Conservation (phyloP, 2,329 filamentous ascomycete species). For the Aspergillus quadrilineatus region DNA sequence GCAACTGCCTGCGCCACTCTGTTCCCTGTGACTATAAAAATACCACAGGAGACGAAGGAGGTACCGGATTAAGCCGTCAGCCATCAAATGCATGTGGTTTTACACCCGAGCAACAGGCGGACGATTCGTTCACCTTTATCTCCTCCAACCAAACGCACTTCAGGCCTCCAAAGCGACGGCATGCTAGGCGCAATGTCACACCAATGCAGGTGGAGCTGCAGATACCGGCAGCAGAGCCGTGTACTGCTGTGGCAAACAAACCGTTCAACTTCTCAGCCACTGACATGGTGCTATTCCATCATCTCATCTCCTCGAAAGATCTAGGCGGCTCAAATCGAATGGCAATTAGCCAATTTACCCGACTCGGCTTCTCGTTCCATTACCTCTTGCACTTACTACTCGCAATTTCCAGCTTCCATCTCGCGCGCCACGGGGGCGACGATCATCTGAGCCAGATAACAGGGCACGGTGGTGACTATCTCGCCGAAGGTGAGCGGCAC, state of each 20-base stretch:
- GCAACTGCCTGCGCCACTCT: background rate
- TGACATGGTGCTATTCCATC: slow-evolving; percentile 19
- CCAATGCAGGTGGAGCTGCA: background rate
- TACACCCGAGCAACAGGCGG: background rate
- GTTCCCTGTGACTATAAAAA: background rate
- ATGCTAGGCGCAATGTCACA: background rate
- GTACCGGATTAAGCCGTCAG: background rate
- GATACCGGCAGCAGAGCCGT: background rate
- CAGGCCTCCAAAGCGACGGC: background rate
- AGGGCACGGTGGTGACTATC: background rate
- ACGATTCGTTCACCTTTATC: background rate
- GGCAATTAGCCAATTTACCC: slow-evolving; percentile 6
- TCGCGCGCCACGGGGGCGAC: background rate
- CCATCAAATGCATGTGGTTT: background rate
- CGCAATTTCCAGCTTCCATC: slow-evolving; percentile 16
- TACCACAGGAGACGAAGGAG: background rate
- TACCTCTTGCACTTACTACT: slow-evolving; percentile 17
- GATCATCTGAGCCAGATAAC: background rate
- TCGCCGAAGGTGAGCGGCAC: slow-evolving; percentile 14
- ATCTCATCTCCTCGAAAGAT: slow-evolving; percentile 14
- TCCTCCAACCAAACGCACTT: background rate
- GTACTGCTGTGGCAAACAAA: background rate
- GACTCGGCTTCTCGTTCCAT: slow-evolving; percentile 12
- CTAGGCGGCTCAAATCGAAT: background rate
- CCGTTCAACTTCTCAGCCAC: slow-evolving; percentile 17